Evolutionary conservation across 768 basidiomycete species (phyloP).

Genomic region (Boletus sp.): DNA sequence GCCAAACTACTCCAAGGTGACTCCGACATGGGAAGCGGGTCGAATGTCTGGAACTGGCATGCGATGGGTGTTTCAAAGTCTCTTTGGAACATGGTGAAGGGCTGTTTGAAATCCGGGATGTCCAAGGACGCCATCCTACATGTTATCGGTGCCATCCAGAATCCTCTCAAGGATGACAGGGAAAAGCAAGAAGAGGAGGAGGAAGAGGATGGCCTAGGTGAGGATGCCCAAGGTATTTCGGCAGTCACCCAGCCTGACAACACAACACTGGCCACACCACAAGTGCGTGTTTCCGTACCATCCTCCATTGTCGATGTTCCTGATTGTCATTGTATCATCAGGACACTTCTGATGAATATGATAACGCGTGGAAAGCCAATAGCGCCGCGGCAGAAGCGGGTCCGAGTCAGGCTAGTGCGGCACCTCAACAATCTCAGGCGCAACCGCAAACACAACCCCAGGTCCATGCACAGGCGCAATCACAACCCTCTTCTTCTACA

Average conservation of each 20-base stretch:
- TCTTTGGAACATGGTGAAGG: constrained; percentile 72
- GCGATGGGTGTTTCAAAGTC: constrained; percentile 66
- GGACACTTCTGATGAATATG: constrained; percentile 51
- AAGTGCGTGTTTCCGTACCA: constrained; percentile 19
- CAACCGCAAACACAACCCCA: constrained; percentile 18
- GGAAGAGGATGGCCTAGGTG: constrained; percentile 33
- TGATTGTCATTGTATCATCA: constrained; percentile 21
- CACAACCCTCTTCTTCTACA: constrained; percentile 21
- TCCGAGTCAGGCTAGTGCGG: constrained; percentile 20
- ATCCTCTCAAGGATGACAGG: constrained; percentile 34
- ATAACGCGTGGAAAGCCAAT: constrained; percentile 62
- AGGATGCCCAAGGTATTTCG: constrained; percentile 24
- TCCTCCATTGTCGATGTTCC: neutral
- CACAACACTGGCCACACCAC: constrained; percentile 22
- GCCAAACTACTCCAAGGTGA: constrained; percentile 57
- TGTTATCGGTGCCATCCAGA: constrained; percentile 56
- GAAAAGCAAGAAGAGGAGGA: constrained; percentile 34
- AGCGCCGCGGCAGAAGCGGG: constrained; percentile 38
- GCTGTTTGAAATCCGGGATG: constrained; percentile 54
- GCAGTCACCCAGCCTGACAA: constrained; percentile 23
- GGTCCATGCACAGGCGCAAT: constrained; percentile 12
- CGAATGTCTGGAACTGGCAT: constrained; percentile 74
- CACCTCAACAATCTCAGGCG: constrained; percentile 23
- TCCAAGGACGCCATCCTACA: constrained; percentile 58
- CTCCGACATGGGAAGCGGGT: constrained; percentile 53